These are phyloP conservation scores for Parietaria judaica DNA, from an alignment of 306 rosid genomes.

Conservation along the genomic window DNA sequence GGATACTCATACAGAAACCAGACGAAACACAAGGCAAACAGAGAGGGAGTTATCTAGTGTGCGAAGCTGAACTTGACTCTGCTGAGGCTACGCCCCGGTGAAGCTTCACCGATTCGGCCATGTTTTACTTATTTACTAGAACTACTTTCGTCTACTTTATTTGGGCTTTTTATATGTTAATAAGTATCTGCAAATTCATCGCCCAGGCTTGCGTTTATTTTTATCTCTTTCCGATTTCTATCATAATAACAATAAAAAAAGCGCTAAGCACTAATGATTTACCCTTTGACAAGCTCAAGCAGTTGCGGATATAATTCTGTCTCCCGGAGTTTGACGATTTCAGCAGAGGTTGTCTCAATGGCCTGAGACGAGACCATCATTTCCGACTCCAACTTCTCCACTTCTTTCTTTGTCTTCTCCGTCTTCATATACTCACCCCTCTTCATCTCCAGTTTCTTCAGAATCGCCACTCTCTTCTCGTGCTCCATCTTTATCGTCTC, in stretches of 20 bases:
- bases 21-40: not conserved
- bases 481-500: slow-evolving; percentile 68
- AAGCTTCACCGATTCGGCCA: no score
- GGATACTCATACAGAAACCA: slow-evolving; percentile 10
- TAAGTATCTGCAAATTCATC: no score
- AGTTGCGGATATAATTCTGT: slow-evolving; percentile 81
- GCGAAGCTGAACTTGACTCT: no score
- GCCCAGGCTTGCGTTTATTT: no score
- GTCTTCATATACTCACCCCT: slow-evolving; percentile 78
- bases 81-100: no score
- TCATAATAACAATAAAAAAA: not conserved
- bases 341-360: slow-evolving; percentile 79
- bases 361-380: slow-evolving; percentile 90
- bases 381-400: slow-evolving; percentile 84
- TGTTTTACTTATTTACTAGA: no score
- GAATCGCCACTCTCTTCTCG: slow-evolving; percentile 52
- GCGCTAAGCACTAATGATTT: slow-evolving; percentile 21
- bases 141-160: no score
- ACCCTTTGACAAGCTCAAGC: slow-evolving; percentile 85
- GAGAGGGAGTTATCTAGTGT: not conserved
- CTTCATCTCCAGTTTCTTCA: slow-evolving; percentile 83
- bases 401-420: slow-evolving; percentile 82
- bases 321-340: slow-evolving; percentile 77
- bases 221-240: no score
- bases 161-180: no score